These are phyloP conservation scores for Prinsepia uniflora DNA, from an alignment of 306 rosid genomes.

Conservation along the genomic window DNA sequence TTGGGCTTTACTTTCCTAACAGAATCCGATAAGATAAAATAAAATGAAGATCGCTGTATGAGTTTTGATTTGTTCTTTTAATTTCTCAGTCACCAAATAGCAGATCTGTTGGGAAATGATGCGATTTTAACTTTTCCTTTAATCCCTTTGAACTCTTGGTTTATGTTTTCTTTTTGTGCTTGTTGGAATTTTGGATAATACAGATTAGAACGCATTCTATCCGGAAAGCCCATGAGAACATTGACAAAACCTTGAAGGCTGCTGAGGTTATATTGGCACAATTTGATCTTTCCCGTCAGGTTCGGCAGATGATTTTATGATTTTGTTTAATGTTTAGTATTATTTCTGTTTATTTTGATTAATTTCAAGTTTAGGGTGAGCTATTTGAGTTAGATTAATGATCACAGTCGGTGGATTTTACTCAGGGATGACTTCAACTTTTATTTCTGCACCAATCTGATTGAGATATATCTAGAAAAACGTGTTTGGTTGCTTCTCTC, in stretches of 20 bases:
- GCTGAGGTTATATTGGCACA: slow-evolving; percentile 83
- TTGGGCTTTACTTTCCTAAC: slow-evolving; percentile 26
- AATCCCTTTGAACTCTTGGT: not conserved
- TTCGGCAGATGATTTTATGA: slow-evolving; percentile 22
- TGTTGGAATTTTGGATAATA: slow-evolving; percentile 29
- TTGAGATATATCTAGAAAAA: not conserved
- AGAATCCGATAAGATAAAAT: not conserved
- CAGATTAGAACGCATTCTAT: slow-evolving; percentile 90
- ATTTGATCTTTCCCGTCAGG: slow-evolving; percentile 92
- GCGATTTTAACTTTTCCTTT: slow-evolving; percentile 13
- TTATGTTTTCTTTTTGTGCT: slow-evolving; percentile 4
- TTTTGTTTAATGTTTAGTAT: not conserved
- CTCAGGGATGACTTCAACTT: slow-evolving; percentile 1
- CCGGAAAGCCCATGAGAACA: slow-evolving; percentile 93
- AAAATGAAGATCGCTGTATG: no score
- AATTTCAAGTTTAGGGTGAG: not conserved
- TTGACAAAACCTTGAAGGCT: slow-evolving; percentile 82
- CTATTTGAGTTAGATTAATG: not conserved
- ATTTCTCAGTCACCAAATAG: slow-evolving; percentile 15
- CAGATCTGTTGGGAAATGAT: slow-evolving; percentile 33
- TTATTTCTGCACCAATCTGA: not conserved
- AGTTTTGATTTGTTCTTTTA: not conserved
- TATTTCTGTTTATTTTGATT: not conserved
- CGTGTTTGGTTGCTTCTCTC: not conserved
- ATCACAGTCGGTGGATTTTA: not conserved